Evolutionary conservation across 768 basidiomycete species (phyloP), one percentile per base, ranked within the genome.

Genomic region (Lactarius indigo): DNA sequence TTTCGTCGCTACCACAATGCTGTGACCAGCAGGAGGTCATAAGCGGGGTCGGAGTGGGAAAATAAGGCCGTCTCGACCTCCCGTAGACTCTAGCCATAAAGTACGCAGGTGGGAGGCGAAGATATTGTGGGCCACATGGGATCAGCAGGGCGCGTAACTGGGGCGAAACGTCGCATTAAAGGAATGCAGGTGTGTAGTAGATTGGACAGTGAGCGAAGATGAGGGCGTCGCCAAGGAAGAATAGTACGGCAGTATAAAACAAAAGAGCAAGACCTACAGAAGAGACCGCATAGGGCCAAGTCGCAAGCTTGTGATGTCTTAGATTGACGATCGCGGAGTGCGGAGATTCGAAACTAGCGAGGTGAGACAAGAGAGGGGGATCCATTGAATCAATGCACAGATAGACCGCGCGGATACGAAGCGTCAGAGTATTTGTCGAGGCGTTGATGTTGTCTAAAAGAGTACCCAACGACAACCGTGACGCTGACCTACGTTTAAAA

Each of bases 311-410:
- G n/a, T 31, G 47, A 28, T 63, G 65, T 63, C 62, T 67, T 26
- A 59, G 37, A 59, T 63, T 63, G 28, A 54, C 52, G 15, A 58
- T 63, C 31, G 41, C 58, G 60, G 52, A 56, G 64, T 37, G 59
- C 44, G 59, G 39, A 62, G 52, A 62, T 62, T 62, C 17, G 35
- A 55, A n/a, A 20, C 41, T 30, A n/a, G 6, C 15, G 50, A 33
- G 0, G 12, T 37, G 35, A 37, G 35, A 37, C 35, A 37, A 37
- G 35, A 37, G 35, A 31, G 6, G 31, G 31, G 31, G 31, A 31
- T 13, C 23, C 47, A 10, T 23, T 6, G 23, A 26, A 13, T 12
- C 3, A 1, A 23, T 26, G 23, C 23, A 50, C 47, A 50, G 12
- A 50, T 50, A 23, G 47, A 50, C n/a, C 23, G n/a, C 44, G 4